A percentile compares a stretch with the other conserved stretches of the same genome.
phyloP scores from a whole-genome alignment of 805 yeast genomes.

The Kazachstania taianensis region DNA sequence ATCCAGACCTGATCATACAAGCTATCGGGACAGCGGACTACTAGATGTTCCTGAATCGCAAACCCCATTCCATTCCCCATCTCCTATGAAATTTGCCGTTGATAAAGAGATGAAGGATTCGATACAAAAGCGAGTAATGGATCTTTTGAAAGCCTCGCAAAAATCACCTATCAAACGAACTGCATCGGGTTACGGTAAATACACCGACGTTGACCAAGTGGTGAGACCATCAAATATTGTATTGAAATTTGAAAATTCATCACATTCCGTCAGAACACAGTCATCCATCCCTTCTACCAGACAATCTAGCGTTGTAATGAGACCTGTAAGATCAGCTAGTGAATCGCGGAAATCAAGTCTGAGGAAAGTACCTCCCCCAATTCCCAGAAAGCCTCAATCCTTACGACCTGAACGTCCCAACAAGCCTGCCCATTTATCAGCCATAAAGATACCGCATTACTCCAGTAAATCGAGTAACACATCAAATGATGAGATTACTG shows the following conservation, averaged over 20 bases:
- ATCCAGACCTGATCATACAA: background rate
- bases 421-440: conserved; percentile 36
- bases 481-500: conserved; percentile 4
- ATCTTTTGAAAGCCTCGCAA: conserved; percentile 31
- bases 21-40: no score
- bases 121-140: conserved; percentile 48
- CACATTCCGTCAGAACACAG: background rate
- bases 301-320: conserved; percentile 5
- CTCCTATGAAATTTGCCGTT: conserved; percentile 5
- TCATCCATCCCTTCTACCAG: background rate
- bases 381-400: conserved; percentile 29
- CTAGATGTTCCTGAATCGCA: background rate
- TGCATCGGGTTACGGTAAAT: conserved; percentile 77
- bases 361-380: conserved; percentile 36
- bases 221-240: conserved; percentile 1
- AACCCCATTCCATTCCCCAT: conserved; percentile 4
- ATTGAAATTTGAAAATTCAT: background rate
- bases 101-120: conserved; percentile 21
- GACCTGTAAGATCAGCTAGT: conserved; percentile 2
- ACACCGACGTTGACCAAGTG: conserved; percentile 34
- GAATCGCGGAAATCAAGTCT: conserved; percentile 3
- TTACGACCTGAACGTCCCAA: conserved; percentile 20
- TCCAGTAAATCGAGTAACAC: conserved; percentile 3
- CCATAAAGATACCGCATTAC: background rate
- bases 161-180: conserved; percentile 33